Percentiles rank a stretch among this genome's conserved stretches.
Evolutionary conservation across 164 flowering plant species (phyloP).

Genomic region (Platanus orientalis): DNA sequence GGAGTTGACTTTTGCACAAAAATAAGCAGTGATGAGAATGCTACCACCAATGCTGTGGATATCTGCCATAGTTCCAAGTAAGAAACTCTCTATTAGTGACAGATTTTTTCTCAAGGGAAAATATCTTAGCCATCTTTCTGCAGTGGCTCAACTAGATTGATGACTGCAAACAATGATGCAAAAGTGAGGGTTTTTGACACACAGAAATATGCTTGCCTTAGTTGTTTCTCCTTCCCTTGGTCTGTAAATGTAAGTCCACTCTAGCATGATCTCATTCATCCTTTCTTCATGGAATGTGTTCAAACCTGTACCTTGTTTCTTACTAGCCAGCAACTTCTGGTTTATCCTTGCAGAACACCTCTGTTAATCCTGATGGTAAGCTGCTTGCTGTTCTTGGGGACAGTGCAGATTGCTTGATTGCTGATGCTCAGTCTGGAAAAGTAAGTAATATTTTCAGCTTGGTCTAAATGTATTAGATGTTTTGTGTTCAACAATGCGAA

Average conservation of each 20-base stretch:
- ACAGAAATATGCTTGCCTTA: slow-evolving; percentile 45
- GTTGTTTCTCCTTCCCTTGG: slow-evolving; percentile 58
- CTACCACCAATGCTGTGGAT: slow-evolving; percentile 87
- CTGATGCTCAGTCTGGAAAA: slow-evolving; percentile 78
- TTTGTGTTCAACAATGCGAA: too few species aligned
- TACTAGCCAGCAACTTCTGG: background rate
- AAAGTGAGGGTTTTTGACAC: slow-evolving; percentile 66
- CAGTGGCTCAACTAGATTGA: slow-evolving; percentile 66
- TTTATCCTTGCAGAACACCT: slow-evolving; percentile 68
- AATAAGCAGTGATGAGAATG: slow-evolving; percentile 63
- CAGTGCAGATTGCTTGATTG: slow-evolving; percentile 63
- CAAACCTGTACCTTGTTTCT: background rate
- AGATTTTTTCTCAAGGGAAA: background rate
- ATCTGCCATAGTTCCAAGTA: slow-evolving; percentile 46
- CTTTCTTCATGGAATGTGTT: background rate
- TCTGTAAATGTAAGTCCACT: slow-evolving; percentile 74
- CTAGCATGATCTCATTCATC: background rate
- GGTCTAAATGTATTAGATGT: too few species aligned
- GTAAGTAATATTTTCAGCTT: slow-evolving; percentile 19
- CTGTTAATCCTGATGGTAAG: slow-evolving; percentile 81
- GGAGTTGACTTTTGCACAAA: slow-evolving; percentile 79
- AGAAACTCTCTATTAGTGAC: slow-evolving; percentile 1
- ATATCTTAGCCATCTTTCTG: slow-evolving; percentile 9
- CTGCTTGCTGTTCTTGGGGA: slow-evolving; percentile 84
- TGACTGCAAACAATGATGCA: slow-evolving; percentile 83